Evolutionary conservation across 352 stramenopile species (phyloP), one percentile per base, ranked within the genome.

Genomic region (Detonula confervacea): DNA sequence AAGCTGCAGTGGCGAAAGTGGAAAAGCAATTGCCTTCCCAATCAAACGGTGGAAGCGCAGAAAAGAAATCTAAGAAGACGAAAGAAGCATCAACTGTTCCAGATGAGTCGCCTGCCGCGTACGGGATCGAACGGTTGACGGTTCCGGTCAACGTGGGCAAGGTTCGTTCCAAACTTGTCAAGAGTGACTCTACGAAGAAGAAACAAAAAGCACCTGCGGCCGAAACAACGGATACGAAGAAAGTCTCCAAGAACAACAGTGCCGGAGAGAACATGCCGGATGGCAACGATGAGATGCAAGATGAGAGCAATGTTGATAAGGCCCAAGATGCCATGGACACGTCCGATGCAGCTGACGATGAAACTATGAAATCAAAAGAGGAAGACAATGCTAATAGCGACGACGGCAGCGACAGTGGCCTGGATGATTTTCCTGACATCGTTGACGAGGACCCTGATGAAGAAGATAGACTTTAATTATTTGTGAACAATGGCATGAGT

Each of bases 381-480:
- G 44, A 73, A 20, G 55, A 54, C 18, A 67, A 57, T 60, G 57
- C 39, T 29, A 33, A 65, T 37, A n/a, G n/a, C n/a, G 69, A 65
- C 12, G 61, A 77, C 18, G 49, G 30, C 7, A 71, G 61, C 22
- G 24, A 72, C 12, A 37, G 39, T 24, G 63, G 69, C 42, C 37
- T 77, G 30, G 59, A 72, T 67, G 76, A 84, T 62, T 84, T 84
- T 52, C 76, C 76, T 39, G 76, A 79, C 2, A 84, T 84, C 56
- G 62, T 84, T 52, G 76, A 79, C 54, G 68, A 72, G 51, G 76
- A 75, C 51, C 76, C 76, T 52, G 76, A 84, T 20, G 76, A 84
- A 69, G 76, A 74, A 63, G 76, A 84, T 78, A 84, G 66, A 69
- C 51, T 79, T 25, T 71, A 46, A 71, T 49, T 57, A n/a, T n/a